Conservation (phyloP, 140 eudicot genomes). For the Erigeron philadelphicus region DNA sequence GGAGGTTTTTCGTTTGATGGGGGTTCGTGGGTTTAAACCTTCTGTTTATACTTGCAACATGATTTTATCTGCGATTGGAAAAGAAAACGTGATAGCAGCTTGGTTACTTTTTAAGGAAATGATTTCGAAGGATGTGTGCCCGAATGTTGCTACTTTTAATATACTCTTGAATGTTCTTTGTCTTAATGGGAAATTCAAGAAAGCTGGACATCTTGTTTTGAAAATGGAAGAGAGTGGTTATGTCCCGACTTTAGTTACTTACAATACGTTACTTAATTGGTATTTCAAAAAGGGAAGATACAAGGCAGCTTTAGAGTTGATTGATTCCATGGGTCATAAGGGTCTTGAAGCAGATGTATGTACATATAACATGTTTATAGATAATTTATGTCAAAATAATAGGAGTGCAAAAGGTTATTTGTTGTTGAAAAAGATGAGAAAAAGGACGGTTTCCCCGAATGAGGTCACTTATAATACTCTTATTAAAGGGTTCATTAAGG, state of each 20-base stretch:
- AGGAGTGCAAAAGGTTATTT: conserved; percentile 76
- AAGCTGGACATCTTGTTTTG: conserved; percentile 58
- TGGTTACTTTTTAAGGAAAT: conserved; percentile 77
- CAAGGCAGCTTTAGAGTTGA: conserved; percentile 53
- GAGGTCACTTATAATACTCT: conserved; percentile 75
- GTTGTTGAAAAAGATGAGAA: conserved; percentile 68
- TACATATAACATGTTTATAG: conserved; percentile 69
- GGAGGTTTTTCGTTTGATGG: conserved; percentile 51
- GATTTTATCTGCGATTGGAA: conserved; percentile 46
- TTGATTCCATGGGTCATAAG: conserved; percentile 63
- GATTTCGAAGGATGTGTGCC: conserved; percentile 58
- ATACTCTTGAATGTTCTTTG: conserved; percentile 65
- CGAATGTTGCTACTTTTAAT: conserved; percentile 71
- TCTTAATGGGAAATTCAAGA: conserved; percentile 58
- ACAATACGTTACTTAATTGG: conserved; percentile 84
- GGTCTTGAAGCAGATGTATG: conserved; percentile 71
- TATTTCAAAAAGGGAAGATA: conserved; percentile 73
- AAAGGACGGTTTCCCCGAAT: conserved; percentile 52
- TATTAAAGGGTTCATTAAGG: conserved; percentile 65
- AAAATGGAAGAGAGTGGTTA: conserved; percentile 89
- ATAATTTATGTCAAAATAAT: conserved; percentile 58
- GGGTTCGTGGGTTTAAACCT: conserved; percentile 57
- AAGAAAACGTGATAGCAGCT: conserved; percentile 17
- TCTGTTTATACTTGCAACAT: conserved; percentile 72
- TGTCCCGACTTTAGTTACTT: conserved; percentile 60